Conservation (phyloP, 2,329 filamentous ascomycete genomes). For the Colletotrichum somersetense region DNA sequence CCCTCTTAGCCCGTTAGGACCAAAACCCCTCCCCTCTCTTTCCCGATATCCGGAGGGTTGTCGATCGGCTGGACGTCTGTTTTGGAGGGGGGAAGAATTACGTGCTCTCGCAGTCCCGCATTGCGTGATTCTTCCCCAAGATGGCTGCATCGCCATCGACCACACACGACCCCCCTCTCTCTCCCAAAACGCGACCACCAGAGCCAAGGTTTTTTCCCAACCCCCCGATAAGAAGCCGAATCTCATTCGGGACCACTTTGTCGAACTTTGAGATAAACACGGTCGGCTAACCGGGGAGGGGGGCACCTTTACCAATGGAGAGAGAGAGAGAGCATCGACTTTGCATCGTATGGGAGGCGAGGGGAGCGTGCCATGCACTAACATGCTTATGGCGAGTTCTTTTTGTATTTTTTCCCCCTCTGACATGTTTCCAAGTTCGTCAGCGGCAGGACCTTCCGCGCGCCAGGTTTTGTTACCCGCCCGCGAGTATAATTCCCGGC, state of each 20-base stretch:
- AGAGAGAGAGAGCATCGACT: neutral
- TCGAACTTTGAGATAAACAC: neutral
- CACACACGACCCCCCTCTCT: conserved; percentile 15
- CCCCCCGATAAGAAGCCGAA: conserved; percentile 10
- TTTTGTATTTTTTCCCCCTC: neutral
- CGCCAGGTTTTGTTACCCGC: neutral
- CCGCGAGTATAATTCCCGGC: neutral
- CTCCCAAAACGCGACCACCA: neutral
- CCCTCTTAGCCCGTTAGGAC: too few species aligned
- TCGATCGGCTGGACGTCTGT: conserved; percentile 3
- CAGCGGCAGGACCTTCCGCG: neutral
- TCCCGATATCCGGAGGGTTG: conserved; percentile 30
- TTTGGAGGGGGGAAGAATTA: conserved; percentile 29
- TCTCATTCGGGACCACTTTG: neutral
- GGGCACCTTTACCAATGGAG: neutral
- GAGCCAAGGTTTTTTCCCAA: conserved; percentile 18
- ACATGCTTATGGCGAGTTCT: neutral
- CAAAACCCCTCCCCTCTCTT: too few species aligned
- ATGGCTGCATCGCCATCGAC: conserved; percentile 40
- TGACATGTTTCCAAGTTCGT: neutral
- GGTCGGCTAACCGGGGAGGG: neutral
- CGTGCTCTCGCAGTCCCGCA: conserved; percentile 41
- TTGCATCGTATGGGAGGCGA: neutral
- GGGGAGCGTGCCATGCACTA: too few species aligned
- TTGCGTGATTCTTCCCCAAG: conserved; percentile 42